These are phyloP conservation scores for Fraxinus baroniana DNA, from an alignment of 305 asterid genomes.

Conservation along the genomic window DNA sequence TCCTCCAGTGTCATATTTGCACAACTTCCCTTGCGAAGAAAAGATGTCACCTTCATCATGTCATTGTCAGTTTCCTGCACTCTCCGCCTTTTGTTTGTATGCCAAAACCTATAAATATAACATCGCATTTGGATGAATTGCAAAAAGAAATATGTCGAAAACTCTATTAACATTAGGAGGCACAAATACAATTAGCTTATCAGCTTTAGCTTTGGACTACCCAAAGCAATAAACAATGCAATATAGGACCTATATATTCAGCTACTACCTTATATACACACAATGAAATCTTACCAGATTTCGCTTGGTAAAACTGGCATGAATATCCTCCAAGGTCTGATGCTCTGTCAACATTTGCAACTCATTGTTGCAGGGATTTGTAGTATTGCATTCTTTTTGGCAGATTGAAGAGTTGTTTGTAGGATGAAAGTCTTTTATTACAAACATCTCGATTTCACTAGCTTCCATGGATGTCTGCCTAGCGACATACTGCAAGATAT, in stretches of 20 bases:
- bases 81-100: slow-evolving; percentile 48
- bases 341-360: slow-evolving; percentile 55
- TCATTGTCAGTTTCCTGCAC: slow-evolving; percentile 19
- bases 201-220: neutral
- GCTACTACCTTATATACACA: neutral
- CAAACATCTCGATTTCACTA: slow-evolving; percentile 63
- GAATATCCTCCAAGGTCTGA: slow-evolving; percentile 73
- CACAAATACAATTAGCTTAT: neutral
- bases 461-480: slow-evolving; percentile 74
- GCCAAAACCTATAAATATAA: slow-evolving; percentile 63
- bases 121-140: neutral
- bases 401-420: slow-evolving; percentile 30
- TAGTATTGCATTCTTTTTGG: slow-evolving; percentile 27
- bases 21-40: slow-evolving; percentile 18
- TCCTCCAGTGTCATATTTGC: slow-evolving; percentile 22
- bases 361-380: slow-evolving; percentile 44
- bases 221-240: neutral
- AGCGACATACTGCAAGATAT: slow-evolving; percentile 73
- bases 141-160: neutral
- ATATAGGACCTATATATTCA: neutral
- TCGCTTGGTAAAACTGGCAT: slow-evolving; percentile 52
- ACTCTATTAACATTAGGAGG: neutral
- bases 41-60: slow-evolving; percentile 14
- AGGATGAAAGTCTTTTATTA: slow-evolving; percentile 44
- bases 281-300: slow-evolving; percentile 55